Percentiles rank a stretch among this genome's conserved stretches.
Evolutionary conservation across 306 rosid genomes (phyloP).

Genomic region (Vachellia pachyceras): DNA sequence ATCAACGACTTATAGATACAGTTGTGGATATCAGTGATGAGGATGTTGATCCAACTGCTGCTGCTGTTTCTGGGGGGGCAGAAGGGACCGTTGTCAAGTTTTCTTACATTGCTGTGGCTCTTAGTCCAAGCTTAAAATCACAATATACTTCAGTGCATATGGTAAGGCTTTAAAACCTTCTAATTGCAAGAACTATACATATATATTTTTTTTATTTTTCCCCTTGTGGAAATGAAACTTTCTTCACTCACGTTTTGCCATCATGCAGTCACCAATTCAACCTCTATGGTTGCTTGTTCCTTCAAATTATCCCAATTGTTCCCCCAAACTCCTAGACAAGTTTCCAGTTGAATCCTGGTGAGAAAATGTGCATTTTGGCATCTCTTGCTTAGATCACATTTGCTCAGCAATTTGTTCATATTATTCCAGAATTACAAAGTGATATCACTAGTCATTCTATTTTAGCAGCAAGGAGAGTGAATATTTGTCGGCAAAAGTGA

Average conservation of each 20-base stretch:
- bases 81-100: slow-evolving; percentile 95
- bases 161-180: slow-evolving; percentile 56
- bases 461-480: slow-evolving; percentile 79
- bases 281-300: slow-evolving; percentile 96
- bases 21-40: slow-evolving; percentile 84
- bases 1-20: slow-evolving; percentile 90
- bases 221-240: slow-evolving; percentile 21
- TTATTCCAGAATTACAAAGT: slow-evolving; percentile 33
- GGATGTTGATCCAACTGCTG: slow-evolving; percentile 82
- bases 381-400: slow-evolving; percentile 25
- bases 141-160: slow-evolving; percentile 85
- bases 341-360: slow-evolving; percentile 93
- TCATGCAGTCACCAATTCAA: slow-evolving; percentile 94
- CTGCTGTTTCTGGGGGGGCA: slow-evolving; percentile 69
- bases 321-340: slow-evolving; percentile 90
- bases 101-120: slow-evolving; percentile 91
- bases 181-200: neutral
- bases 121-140: slow-evolving; percentile 85
- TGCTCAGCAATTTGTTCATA: slow-evolving; percentile 14
- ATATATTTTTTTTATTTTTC: neutral
- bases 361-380: slow-evolving; percentile 36
- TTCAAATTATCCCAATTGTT: slow-evolving; percentile 89
- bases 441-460: slow-evolving; percentile 24
- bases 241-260: slow-evolving; percentile 41
- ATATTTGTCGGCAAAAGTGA: slow-evolving; percentile 88